Evolutionary conservation across 441 rosid genomes (phyloP).

Genomic region (Erodium moschatum): DNA sequence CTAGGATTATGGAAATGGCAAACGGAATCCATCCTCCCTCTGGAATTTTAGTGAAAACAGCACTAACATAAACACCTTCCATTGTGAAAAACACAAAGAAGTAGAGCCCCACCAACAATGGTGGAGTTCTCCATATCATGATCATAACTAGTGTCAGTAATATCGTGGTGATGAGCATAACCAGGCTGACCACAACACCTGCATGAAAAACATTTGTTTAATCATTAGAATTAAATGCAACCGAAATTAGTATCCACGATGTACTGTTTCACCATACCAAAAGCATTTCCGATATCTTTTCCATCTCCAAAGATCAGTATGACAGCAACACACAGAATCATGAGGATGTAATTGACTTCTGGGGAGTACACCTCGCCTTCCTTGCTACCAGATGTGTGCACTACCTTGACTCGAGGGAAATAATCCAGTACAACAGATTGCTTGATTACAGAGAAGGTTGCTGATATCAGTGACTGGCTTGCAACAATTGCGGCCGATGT

Average conservation of each 20-base stretch:
- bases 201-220: constrained; percentile 8
- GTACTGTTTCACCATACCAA: constrained; percentile 33
- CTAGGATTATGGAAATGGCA: constrained; percentile 51
- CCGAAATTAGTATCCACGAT: constrained; percentile 3
- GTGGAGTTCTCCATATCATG: constrained; percentile 48
- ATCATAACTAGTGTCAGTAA: constrained; percentile 51
- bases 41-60: constrained; percentile 46
- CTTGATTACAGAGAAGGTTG: constrained; percentile 63
- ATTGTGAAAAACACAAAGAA: constrained; percentile 39
- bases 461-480: constrained; percentile 62
- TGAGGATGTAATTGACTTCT: constrained; percentile 57
- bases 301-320: constrained; percentile 64
- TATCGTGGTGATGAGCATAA: constrained; percentile 55
- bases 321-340: constrained; percentile 57
- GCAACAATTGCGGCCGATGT: constrained; percentile 54
- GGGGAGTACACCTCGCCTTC: constrained; percentile 73
- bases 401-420: constrained; percentile 61
- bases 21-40: constrained; percentile 71
- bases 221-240: too few relatives aligned
- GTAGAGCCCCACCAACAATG: constrained; percentile 33
- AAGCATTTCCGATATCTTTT: constrained; percentile 58
- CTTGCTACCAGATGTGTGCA: constrained; percentile 49
- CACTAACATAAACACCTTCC: constrained; percentile 65
- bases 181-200: constrained; percentile 65
- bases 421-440: constrained; percentile 64